phyloP scores from a whole-genome alignment of 805 yeast genomes.

The Metschnikowia matae region DNA sequence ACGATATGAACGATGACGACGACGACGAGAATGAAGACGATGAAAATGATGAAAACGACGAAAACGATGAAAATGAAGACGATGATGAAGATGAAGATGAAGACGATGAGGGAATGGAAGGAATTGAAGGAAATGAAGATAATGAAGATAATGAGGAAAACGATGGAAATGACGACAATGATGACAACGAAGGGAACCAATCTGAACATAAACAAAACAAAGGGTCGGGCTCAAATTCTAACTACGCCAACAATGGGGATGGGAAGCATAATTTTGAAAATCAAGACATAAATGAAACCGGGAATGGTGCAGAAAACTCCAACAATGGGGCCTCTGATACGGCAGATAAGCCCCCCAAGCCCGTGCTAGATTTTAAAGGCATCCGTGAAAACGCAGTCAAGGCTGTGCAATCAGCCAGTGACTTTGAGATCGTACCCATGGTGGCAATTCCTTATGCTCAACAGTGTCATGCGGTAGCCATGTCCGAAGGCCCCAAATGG shows the following conservation, averaged over 20 bases:
- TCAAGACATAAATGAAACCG: conserved; percentile 12
- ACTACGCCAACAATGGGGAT: too few species aligned
- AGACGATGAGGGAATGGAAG: conserved; percentile 3
- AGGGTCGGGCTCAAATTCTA: too few species aligned
- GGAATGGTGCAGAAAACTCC: neutral
- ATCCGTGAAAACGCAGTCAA: conserved; percentile 26
- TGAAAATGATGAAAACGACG: conserved; percentile 8
- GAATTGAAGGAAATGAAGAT: neutral
- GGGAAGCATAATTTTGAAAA: conserved; percentile 17
- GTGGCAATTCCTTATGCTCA: conserved; percentile 84
- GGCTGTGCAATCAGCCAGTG: conserved; percentile 48
- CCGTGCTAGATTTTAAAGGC: neutral
- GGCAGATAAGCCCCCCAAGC: neutral
- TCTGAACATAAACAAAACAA: neutral
- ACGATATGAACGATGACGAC: conserved; percentile 21
- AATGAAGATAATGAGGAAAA: conserved; percentile 3
- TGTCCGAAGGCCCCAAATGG: conserved; percentile 80
- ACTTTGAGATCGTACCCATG: conserved; percentile 73
- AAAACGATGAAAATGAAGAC: conserved; percentile 8
- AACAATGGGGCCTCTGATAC: neutral
- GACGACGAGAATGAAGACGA: conserved; percentile 18
- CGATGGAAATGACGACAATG: neutral
- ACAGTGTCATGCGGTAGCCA: conserved; percentile 71
- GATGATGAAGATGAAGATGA: conserved; percentile 15
- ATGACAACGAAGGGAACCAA: neutral